Evolutionary conservation across 352 stramenopile genomes (phyloP).

Genomic region (Thraustochytrium striatum): DNA sequence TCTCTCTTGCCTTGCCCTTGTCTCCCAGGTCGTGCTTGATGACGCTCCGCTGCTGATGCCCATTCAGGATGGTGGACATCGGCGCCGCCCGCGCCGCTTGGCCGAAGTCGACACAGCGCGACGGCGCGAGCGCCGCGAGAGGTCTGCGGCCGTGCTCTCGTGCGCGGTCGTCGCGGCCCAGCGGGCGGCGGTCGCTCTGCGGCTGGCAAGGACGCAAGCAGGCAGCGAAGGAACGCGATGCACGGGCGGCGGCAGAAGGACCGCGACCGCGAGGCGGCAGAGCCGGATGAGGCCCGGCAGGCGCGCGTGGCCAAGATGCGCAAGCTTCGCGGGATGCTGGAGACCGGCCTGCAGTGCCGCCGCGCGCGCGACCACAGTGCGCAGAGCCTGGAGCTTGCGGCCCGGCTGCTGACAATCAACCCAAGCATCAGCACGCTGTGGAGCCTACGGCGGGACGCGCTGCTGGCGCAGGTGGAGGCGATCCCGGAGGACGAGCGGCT

Average conservation of each 20-base stretch:
- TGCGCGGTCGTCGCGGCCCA: no score
- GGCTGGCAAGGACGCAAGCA: no score
- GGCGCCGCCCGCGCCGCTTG: no score
- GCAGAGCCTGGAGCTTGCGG: slow-evolving; percentile 11
- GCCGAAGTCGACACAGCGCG: no score
- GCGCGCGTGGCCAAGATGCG: slow-evolving; percentile 8
- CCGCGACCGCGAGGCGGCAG: slow-evolving; percentile 1
- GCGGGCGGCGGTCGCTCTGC: no score
- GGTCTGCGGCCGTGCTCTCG: no score
- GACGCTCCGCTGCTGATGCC: no score
- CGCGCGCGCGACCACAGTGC: background rate
- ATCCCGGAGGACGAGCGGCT: background rate
- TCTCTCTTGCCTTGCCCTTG: no score
- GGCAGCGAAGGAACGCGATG: no score
- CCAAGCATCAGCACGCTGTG: slow-evolving; percentile 41
- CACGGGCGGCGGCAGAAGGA: slow-evolving; percentile 42
- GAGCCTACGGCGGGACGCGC: slow-evolving; percentile 28
- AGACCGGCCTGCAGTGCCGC: slow-evolving; percentile 38
- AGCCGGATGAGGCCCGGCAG: background rate
- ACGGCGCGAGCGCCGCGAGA: no score
- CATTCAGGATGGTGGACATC: no score
- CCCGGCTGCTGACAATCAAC: slow-evolving; percentile 23
- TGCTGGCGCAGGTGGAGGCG: background rate
- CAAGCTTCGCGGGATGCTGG: slow-evolving; percentile 31
- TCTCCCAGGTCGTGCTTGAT: no score